These are phyloP conservation scores for Lentinula aciculospora DNA, from an alignment of 768 basidiomycete species.

Conservation along the genomic window DNA sequence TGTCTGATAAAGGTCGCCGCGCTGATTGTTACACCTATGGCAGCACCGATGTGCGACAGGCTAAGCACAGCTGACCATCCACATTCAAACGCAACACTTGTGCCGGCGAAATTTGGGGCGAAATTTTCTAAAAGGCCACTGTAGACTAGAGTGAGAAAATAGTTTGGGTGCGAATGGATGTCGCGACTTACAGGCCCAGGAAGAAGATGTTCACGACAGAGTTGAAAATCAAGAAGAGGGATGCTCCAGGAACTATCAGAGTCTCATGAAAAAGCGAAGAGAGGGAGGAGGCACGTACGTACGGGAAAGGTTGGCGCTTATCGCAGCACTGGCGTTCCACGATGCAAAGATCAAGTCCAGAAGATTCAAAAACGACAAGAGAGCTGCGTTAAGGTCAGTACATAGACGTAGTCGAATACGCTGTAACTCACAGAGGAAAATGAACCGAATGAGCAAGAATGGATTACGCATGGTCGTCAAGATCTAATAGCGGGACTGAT, in stretches of 20 bases:
- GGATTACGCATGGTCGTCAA: slow-evolving; percentile 35
- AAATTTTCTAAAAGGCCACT: slow-evolving; percentile 27
- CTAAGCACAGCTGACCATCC: slow-evolving; percentile 47
- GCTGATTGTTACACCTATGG: slow-evolving; percentile 9
- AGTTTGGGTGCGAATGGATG: neutral
- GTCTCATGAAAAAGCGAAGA: neutral
- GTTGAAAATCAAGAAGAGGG: slow-evolving; percentile 44
- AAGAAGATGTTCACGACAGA: slow-evolving; percentile 32
- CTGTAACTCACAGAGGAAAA: slow-evolving; percentile 47
- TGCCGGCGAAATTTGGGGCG: slow-evolving; percentile 25
- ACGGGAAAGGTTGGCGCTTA: slow-evolving; percentile 31
- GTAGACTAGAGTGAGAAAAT: neutral
- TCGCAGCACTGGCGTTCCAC: slow-evolving; percentile 46
- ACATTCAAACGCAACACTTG: slow-evolving; percentile 47
- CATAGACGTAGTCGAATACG: neutral
- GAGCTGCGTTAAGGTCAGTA: slow-evolving; percentile 23
- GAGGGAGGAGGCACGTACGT: slow-evolving; percentile 9
- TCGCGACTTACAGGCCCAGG: slow-evolving; percentile 25
- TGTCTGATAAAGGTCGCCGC: slow-evolving; percentile 7
- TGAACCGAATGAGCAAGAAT: slow-evolving; percentile 52
- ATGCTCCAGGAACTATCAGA: slow-evolving; percentile 37
- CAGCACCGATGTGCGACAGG: slow-evolving; percentile 32
- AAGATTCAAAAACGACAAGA: slow-evolving; percentile 45
- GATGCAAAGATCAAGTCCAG: slow-evolving; percentile 50
- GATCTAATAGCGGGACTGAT: neutral